Evolutionary conservation across 768 basidiomycete genomes (phyloP), one percentile per base, ranked within the genome.

Genomic region (Crassisporium funariophilum): DNA sequence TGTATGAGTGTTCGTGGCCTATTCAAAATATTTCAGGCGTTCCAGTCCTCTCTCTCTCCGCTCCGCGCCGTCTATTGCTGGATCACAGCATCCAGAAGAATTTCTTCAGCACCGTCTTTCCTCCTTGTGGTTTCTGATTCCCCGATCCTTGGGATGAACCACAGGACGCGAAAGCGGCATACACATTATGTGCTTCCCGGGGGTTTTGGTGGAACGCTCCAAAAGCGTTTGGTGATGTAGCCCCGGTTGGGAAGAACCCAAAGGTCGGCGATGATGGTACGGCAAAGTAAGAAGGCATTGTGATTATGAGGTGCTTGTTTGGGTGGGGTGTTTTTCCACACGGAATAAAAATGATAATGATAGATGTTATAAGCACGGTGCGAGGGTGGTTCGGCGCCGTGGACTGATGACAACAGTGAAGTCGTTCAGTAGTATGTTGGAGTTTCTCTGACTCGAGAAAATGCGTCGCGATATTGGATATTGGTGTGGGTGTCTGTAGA

Each of bases 171-270:
- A 82, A 73, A 4, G 78, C 70, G 29, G 81, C 70, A 65, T 80
- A 83, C 78, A 82, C 80, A 52, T 66, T 64, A 56, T 85, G 79
- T 3, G 70, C 60, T 54, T 83, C 79, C 42, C 83, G 81, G 29
- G 83, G 83, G 55, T 80, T 75, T 63, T 79, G 78, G 60, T 82
- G 77, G 44, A 84, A 71, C 35, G 72, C 56, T 9, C 70, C 61
- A 61, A 85, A 83, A 10, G 81, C 77, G 46, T 82, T 79, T 43
- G 83, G 82, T 10, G 76, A 75, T 17, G 80, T 71, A 4, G 76
- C 68, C 41, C 74, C 75, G 12, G 72, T 63, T 24, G 83, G 83
- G 70, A 85, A 84, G 68, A 83, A 75, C 47, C 79, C 80, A 55
- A 66, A 81, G 4, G 74, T 74, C 47, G 82, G 81, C 2, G 83